Evolutionary conservation across 176 grass and related monocot genomes (phyloP).

Genomic region (Zoysia pacifica): DNA sequence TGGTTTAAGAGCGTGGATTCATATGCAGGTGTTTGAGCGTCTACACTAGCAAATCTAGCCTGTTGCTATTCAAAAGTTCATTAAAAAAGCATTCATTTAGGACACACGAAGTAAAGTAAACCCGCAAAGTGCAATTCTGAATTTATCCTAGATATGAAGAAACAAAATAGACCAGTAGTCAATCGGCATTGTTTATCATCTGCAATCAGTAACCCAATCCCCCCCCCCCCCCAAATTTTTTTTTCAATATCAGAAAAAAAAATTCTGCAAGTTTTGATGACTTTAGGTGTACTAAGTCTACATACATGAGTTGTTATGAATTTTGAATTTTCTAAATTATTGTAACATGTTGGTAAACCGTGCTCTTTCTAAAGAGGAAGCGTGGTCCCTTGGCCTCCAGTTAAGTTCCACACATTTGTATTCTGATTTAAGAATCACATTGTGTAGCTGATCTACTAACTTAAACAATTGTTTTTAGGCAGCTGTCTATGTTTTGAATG

Average conservation of each 20-base stretch:
- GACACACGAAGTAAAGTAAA: neutral
- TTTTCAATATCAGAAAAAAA: neutral
- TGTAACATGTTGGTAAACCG: neutral
- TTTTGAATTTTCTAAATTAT: neutral
- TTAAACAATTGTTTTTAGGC: slow-evolving; percentile 10
- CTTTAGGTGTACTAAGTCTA: neutral
- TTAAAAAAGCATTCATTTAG: neutral
- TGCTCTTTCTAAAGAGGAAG: neutral
- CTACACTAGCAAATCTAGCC: neutral
- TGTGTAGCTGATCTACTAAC: neutral
- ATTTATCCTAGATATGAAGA: neutral
- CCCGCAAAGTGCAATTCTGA: neutral
- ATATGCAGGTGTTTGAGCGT: neutral
- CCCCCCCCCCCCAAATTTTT: too few species aligned
- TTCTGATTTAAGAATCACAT: neutral
- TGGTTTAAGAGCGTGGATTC: neutral
- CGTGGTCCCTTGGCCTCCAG: neutral
- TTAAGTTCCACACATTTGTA: neutral
- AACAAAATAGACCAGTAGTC: neutral
- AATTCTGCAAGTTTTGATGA: neutral
- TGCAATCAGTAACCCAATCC: neutral
- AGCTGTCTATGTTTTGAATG: neutral
- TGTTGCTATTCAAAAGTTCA: neutral
- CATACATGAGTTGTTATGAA: neutral
- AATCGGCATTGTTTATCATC: neutral